These are phyloP conservation scores for Globisporangium orthogonon DNA, from an alignment of 352 stramenopile species.

Conservation along the genomic window DNA sequence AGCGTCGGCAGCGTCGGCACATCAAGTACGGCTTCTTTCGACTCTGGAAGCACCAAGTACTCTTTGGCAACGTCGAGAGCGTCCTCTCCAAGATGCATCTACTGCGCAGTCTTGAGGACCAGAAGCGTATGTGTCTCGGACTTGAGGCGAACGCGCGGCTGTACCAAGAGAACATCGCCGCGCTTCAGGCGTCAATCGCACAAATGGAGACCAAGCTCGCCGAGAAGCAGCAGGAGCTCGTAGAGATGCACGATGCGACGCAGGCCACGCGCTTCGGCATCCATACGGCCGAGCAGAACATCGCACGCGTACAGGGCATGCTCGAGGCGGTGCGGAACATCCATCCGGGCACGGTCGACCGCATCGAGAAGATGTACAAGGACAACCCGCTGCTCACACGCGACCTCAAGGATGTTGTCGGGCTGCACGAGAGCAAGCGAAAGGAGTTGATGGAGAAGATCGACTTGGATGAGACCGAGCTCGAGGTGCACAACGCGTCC, in stretches of 20 bases:
- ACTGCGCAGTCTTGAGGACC: conserved; percentile 59
- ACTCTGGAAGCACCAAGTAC: conserved; percentile 70
- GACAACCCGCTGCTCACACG: conserved; percentile 61
- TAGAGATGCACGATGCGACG: conserved; percentile 45
- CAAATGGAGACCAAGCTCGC: conserved; percentile 49
- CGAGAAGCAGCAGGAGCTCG: conserved; percentile 63
- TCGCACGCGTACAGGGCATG: conserved; percentile 63
- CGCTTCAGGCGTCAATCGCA: conserved; percentile 44
- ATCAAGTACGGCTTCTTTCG: conserved; percentile 78
- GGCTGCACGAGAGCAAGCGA: conserved; percentile 39
- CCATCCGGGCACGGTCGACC: conserved; percentile 58
- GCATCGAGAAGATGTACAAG: conserved; percentile 60
- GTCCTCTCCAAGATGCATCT: conserved; percentile 63
- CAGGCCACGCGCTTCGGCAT: conserved; percentile 63
- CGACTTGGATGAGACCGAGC: conserved; percentile 43
- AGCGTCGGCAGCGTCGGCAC: conserved; percentile 48
- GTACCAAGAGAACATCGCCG: conserved; percentile 57
- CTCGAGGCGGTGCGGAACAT: conserved; percentile 60
- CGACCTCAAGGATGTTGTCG: conserved; percentile 55
- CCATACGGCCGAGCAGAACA: conserved; percentile 66
- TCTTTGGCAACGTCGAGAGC: conserved; percentile 65
- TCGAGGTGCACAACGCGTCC: conserved; percentile 40
- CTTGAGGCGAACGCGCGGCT: conserved; percentile 50
- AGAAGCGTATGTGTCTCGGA: conserved; percentile 68
- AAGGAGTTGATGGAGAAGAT: conserved; percentile 44